Evolutionary conservation across 1,284 basidiomycete genomes (phyloP).

Genomic region (Trametes sp.): DNA sequence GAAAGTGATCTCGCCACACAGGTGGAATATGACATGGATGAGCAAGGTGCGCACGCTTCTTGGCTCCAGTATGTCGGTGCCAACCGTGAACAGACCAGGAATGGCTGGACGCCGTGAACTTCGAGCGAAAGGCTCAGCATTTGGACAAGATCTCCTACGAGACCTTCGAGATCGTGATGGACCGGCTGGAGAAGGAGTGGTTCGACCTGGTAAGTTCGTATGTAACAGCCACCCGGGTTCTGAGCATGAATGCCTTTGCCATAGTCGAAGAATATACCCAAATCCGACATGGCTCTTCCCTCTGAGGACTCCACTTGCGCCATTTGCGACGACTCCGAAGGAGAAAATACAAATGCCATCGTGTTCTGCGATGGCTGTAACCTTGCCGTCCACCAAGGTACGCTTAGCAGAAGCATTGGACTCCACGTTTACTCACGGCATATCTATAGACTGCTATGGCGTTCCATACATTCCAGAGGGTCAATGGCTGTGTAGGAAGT

Average conservation of each 20-base stretch:
- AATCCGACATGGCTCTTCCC: conserved; percentile 82
- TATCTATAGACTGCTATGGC: conserved; percentile 89
- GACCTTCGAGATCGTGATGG: conserved; percentile 96
- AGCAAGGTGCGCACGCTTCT: conserved; percentile 76
- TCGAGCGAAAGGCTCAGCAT: conserved; percentile 83
- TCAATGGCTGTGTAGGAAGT: conserved; percentile 99
- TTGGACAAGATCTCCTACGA: conserved; percentile 83
- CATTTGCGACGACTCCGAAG: conserved; percentile 98
- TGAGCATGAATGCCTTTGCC: conserved; percentile 5
- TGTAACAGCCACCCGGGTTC: not conserved
- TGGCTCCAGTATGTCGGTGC: not conserved
- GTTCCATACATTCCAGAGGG: conserved; percentile 99
- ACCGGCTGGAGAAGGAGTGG: conserved; percentile 98
- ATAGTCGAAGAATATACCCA: conserved; percentile 91
- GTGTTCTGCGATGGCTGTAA: conserved; percentile 99
- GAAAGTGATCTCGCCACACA: conserved; percentile 92
- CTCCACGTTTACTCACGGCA: not conserved
- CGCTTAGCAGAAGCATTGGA: not conserved
- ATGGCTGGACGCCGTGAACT: conserved; percentile 92
- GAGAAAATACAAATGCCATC: conserved; percentile 98
- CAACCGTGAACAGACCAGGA: conserved; percentile 76
- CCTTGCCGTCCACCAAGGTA: conserved; percentile 97
- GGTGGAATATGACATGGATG: conserved; percentile 99
- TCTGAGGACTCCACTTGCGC: conserved; percentile 96
- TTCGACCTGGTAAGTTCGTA: conserved; percentile 81